A percentile compares a stretch with the other conserved stretches of the same genome.
These are phyloP conservation scores for Fusarium nurragi DNA, from an alignment of 2,329 filamentous ascomycete species.

Conservation along the genomic window DNA sequence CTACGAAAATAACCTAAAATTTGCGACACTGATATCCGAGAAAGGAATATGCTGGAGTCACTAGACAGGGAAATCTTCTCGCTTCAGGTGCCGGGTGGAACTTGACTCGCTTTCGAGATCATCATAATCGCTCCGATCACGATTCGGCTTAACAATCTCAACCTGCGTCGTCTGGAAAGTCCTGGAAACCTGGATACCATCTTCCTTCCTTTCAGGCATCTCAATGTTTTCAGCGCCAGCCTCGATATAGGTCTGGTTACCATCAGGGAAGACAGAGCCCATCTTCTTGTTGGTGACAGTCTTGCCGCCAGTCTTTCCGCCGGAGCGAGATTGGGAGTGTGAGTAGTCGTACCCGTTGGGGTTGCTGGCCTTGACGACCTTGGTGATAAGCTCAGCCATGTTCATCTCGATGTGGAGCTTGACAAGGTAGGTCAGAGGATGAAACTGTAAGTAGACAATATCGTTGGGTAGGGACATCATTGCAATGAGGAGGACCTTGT, in stretches of 20 bases:
- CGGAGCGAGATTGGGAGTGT: conserved; percentile 30
- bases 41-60: neutral
- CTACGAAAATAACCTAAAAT: neutral
- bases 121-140: conserved; percentile 33
- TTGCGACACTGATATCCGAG: neutral
- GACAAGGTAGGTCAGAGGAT: conserved; percentile 61
- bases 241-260: conserved; percentile 37
- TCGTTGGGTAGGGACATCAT: conserved; percentile 47
- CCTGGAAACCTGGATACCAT: conserved; percentile 41
- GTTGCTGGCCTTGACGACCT: conserved; percentile 47
- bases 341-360: conserved; percentile 41
- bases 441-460: conserved; percentile 57
- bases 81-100: conserved; percentile 39
- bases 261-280: conserved; percentile 34
- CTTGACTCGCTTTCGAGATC: conserved; percentile 42
- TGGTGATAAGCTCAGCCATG: conserved; percentile 62
- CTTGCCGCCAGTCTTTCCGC: conserved; percentile 31
- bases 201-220: conserved; percentile 21
- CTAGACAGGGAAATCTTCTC: conserved; percentile 30
- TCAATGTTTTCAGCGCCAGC: conserved; percentile 36
- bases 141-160: conserved; percentile 24
- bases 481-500: conserved; percentile 43
- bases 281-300: conserved; percentile 21
- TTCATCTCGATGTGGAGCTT: conserved; percentile 65
- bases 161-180: conserved; percentile 42